Conservation (phyloP, 148 eudicot species). For the Persicaria maculosa region DNA sequence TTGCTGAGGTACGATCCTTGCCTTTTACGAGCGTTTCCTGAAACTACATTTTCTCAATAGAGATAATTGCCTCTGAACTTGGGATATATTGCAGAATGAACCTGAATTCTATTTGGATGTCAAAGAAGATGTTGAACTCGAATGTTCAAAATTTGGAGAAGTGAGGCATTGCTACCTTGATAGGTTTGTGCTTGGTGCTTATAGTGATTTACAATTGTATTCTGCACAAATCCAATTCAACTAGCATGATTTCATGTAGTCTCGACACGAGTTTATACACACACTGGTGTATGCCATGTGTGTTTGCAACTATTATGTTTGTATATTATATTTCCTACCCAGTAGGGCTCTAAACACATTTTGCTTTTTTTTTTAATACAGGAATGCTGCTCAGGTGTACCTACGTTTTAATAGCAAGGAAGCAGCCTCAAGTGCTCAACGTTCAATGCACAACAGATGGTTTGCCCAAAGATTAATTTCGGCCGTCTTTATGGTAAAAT, state of each 20-base stretch:
- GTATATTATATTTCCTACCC: background rate
- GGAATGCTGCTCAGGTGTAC: conserved; percentile 91
- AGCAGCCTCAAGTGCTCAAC: conserved; percentile 72
- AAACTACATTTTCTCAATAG: background rate
- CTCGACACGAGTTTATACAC: too few relatives aligned
- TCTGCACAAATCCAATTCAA: background rate
- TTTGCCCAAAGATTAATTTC: conserved; percentile 85
- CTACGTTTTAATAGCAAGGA: conserved; percentile 67
- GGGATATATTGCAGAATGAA: conserved; percentile 44
- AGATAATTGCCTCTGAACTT: background rate
- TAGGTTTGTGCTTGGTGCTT: conserved; percentile 38
- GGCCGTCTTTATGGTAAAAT: conserved; percentile 84
- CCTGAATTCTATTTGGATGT: conserved; percentile 88
- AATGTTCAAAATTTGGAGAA: conserved; percentile 69
- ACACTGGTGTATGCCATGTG: background rate
- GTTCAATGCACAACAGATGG: conserved; percentile 88
- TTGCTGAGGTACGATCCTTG: conserved; percentile 47
- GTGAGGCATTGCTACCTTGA: conserved; percentile 75
- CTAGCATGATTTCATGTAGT: background rate
- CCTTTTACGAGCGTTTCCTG: background rate
- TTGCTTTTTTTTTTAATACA: conserved; percentile 18
- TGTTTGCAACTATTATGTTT: background rate
- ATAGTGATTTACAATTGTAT: too few relatives aligned
- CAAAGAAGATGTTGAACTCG: conserved; percentile 73
- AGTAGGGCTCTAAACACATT: background rate